Evolutionary conservation across 2,329 filamentous ascomycete species (phyloP).

Genomic region (Pseudogymnoascus sp.): DNA sequence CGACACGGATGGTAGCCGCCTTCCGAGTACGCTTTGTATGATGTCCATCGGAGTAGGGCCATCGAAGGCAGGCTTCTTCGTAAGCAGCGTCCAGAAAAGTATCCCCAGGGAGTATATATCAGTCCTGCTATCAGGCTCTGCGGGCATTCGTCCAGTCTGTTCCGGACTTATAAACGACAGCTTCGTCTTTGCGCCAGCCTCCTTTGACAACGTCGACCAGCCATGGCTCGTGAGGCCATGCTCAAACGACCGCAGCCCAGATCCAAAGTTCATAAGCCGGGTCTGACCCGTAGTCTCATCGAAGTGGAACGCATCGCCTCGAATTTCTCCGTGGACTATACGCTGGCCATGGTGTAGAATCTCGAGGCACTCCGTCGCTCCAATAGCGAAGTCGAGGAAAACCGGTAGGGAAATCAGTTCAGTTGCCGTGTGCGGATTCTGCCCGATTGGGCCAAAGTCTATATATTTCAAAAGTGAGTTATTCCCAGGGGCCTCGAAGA

Average conservation of each 20-base stretch:
- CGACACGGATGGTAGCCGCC: constrained; percentile 68
- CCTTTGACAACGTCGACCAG: constrained; percentile 75
- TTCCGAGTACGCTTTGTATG: constrained; percentile 78
- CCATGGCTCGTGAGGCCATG: constrained; percentile 78
- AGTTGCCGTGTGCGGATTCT: not conserved
- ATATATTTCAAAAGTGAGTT: constrained; percentile 66
- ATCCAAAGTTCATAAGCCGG: constrained; percentile 77
- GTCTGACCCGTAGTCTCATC: constrained; percentile 62
- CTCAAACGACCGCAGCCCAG: constrained; percentile 79
- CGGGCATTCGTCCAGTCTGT: constrained; percentile 86
- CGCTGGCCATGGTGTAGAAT: constrained; percentile 83
- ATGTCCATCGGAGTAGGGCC: constrained; percentile 78
- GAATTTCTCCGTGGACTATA: constrained; percentile 82
- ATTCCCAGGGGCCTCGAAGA: constrained; percentile 69
- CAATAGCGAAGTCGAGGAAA: constrained; percentile 88
- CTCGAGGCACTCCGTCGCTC: constrained; percentile 76
- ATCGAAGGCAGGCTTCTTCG: constrained; percentile 70
- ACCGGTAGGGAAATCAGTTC: constrained; percentile 51
- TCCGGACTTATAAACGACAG: constrained; percentile 89
- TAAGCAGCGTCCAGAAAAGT: constrained; percentile 78
- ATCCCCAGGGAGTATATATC: constrained; percentile 91
- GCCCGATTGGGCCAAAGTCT: constrained; percentile 63
- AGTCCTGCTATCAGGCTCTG: constrained; percentile 82
- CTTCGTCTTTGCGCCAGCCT: constrained; percentile 81
- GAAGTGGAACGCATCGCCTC: constrained; percentile 87